A percentile compares a stretch with the other conserved stretches of the same genome.
Conservation (phyloP, 495 filamentous ascomycete genomes). For the Rhizodiscina lignyota region DNA sequence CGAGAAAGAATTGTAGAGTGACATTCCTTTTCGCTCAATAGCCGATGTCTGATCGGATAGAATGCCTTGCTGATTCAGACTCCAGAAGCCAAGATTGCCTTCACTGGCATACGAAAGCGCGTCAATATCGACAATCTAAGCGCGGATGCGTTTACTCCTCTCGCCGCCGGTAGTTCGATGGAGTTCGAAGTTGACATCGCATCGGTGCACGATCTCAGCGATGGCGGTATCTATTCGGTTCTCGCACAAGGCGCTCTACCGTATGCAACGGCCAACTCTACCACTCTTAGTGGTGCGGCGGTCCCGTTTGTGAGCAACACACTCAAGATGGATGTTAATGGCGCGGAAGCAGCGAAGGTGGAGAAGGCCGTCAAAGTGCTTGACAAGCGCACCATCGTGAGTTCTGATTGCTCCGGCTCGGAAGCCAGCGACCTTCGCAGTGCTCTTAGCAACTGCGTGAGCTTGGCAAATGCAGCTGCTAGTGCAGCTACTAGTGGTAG, state of each 20-base stretch:
- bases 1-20: too few relatives aligned
- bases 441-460: conserved; percentile 32
- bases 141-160: conserved; percentile 35
- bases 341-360: conserved; percentile 29
- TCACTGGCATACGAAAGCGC: conserved; percentile 39
- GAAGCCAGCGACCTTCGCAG: conserved; percentile 22
- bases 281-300: conserved; percentile 26
- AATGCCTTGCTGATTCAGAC: too few relatives aligned
- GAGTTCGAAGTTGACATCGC: conserved; percentile 42
- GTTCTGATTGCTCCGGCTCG: conserved; percentile 31
- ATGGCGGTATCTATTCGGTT: conserved; percentile 30
- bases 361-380: conserved; percentile 27
- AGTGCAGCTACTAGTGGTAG: conserved; percentile 31
- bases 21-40: too few relatives aligned
- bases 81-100: conserved; percentile 35
- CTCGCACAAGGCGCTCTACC: conserved; percentile 32
- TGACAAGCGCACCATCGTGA: conserved; percentile 31
- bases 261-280: conserved; percentile 30
- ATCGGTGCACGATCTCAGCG: conserved; percentile 34
- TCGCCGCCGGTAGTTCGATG: conserved; percentile 36
- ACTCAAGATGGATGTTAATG: conserved; percentile 32
- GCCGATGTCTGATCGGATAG: too few relatives aligned
- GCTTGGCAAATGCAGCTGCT: conserved; percentile 35
- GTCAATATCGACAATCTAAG: conserved; percentile 28
- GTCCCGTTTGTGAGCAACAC: conserved; percentile 30